These are phyloP conservation scores for Candida krabiensis DNA, from an alignment of 805 yeast species.

Conservation along the genomic window DNA sequence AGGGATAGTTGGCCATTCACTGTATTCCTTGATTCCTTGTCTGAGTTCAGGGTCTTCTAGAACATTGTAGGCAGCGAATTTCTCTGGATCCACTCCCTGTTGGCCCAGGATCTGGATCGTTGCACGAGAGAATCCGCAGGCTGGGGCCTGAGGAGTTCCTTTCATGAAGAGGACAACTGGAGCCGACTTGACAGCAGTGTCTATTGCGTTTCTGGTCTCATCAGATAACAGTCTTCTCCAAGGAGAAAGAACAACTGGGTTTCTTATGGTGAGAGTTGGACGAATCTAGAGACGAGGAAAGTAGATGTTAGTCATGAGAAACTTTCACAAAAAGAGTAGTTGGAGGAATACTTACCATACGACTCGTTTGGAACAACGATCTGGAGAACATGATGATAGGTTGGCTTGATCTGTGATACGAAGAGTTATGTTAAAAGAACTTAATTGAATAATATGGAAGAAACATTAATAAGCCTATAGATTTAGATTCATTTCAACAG, in stretches of 20 bases:
- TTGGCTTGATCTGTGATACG: too few relatives aligned
- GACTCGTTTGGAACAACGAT: too few relatives aligned
- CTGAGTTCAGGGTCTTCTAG: conserved; percentile 93
- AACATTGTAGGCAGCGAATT: conserved; percentile 96
- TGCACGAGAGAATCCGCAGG: conserved; percentile 96
- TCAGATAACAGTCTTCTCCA: conserved; percentile 52
- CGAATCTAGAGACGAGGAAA: too few relatives aligned
- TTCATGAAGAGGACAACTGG: conserved; percentile 98
- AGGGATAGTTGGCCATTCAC: conserved; percentile 98
- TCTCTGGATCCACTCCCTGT: conserved; percentile 94
- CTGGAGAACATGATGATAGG: too few relatives aligned
- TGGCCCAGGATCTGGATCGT: conserved; percentile 91
- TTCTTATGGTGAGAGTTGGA: not conserved
- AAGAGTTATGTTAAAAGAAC: too few relatives aligned
- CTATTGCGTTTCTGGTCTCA: conserved; percentile 82
- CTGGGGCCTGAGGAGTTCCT: conserved; percentile 97
- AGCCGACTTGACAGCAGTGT: conserved; percentile 80
- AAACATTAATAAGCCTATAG: too few relatives aligned
- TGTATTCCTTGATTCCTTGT: conserved; percentile 91
- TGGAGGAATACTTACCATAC: too few relatives aligned
- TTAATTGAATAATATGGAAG: too few relatives aligned
- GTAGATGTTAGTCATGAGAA: too few relatives aligned
- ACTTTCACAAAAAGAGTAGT: too few relatives aligned
- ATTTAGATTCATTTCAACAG: too few relatives aligned
- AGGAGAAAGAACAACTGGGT: conserved; percentile 1